Evolutionary conservation across 495 filamentous ascomycete species (phyloP).

Genomic region (Elaphomyces granulatus): DNA sequence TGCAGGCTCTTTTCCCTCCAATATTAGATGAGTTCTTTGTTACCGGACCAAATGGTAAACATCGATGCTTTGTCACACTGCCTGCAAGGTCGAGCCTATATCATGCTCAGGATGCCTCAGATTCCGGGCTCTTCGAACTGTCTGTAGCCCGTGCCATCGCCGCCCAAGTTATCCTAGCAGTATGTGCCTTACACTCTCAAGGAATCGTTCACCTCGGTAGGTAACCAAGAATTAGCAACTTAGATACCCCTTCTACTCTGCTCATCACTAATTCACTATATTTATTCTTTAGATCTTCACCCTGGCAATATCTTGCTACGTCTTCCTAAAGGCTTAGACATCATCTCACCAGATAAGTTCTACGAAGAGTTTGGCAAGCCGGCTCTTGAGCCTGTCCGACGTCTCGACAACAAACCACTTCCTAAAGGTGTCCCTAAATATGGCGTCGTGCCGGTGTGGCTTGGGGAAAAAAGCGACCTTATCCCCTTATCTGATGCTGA

Average conservation of each 20-base stretch:
- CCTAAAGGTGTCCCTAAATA: conserved; percentile 13
- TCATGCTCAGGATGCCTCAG: conserved; percentile 18
- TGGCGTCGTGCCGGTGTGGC: conserved; percentile 15
- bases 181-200: conserved; percentile 21
- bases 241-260: no score
- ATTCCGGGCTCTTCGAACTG: conserved; percentile 22
- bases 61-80: conserved; percentile 25
- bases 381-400: conserved; percentile 11
- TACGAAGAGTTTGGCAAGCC: conserved; percentile 16
- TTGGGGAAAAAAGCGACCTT: conserved; percentile 17
- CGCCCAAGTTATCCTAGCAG: conserved; percentile 22
- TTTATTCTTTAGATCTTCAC: no score
- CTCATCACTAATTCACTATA: no score
- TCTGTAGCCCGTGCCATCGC: conserved; percentile 27
- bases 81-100: conserved; percentile 20
- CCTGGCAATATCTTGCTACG: conserved; percentile 20
- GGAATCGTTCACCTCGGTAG: conserved; percentile 22
- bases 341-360: conserved; percentile 14
- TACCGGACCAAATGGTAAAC: conserved; percentile 29
- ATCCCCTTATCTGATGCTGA: conserved; percentile 14
- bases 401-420: conserved; percentile 15
- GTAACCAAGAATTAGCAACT: no score
- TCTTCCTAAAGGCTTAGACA: conserved; percentile 7
- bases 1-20: conserved; percentile 15
- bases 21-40: conserved; percentile 30